These are phyloP conservation scores for Dactylonectria estremocensis DNA, from an alignment of 2,329 filamentous ascomycete species.

Conservation along the genomic window DNA sequence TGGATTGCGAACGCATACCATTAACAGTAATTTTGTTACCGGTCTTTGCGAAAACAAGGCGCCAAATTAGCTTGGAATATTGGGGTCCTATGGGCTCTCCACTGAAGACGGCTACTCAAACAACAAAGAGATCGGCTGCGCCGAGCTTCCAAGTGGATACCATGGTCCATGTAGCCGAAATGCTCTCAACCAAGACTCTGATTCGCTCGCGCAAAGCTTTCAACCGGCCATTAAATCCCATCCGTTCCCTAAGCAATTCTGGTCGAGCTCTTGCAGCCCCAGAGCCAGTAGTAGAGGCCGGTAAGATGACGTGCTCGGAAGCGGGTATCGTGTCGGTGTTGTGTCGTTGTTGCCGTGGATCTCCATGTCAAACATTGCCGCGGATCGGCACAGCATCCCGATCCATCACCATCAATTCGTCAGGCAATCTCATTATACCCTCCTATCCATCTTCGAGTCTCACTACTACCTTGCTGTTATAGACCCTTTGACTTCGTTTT, in stretches of 20 bases:
- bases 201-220: not conserved
- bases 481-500: not conserved
- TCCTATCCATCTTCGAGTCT: not conserved
- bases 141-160: not conserved
- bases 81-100: not conserved
- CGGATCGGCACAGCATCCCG: conserved; percentile 6
- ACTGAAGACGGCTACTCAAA: conserved; percentile 21
- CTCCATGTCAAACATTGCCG: conserved; percentile 2
- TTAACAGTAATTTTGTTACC: too few relatives aligned
- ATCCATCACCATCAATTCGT: not conserved
- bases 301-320: not conserved
- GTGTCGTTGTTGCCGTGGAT: conserved; percentile 26
- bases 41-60: too few relatives aligned
- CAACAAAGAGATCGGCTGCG: not conserved
- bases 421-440: not conserved
- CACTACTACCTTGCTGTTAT: not conserved
- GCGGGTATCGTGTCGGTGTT: not conserved
- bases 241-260: not conserved
- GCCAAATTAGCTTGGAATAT: too few relatives aligned
- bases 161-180: not conserved
- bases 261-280: not conserved
- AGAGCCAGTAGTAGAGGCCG: not conserved
- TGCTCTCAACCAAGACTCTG: not conserved
- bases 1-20: too few relatives aligned
- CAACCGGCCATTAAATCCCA: not conserved